Conservation (phyloP, 306 rosid species). For the Sicyos baderoa region DNA sequence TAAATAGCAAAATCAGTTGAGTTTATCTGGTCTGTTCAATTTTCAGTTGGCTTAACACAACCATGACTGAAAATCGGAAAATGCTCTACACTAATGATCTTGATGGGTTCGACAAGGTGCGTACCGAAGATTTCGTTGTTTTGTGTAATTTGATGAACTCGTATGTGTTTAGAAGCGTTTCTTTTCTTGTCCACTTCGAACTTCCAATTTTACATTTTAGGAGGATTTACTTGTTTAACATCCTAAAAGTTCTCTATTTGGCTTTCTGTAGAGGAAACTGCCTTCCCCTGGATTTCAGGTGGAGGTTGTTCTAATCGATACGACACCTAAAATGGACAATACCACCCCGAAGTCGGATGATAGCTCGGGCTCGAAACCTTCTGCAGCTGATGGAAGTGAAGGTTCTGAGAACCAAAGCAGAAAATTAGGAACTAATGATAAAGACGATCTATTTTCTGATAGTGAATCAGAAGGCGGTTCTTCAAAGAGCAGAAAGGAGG, state of each 20-base stretch:
- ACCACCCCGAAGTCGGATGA: constrained; percentile 45
- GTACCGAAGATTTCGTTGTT: not conserved
- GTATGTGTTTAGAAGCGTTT: not conserved
- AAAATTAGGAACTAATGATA: constrained; percentile 37
- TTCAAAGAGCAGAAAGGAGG: constrained; percentile 54
- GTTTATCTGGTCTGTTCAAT: not conserved
- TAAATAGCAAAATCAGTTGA: constrained; percentile 22
- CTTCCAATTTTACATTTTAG: not conserved
- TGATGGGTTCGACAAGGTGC: constrained; percentile 93
- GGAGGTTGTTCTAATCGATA: constrained; percentile 76
- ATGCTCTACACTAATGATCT: constrained; percentile 59
- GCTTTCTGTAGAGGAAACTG: constrained; percentile 63
- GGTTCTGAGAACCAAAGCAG: constrained; percentile 30
- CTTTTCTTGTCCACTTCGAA: not conserved
- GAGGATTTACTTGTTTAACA: not conserved
- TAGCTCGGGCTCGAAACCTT: constrained; percentile 47
- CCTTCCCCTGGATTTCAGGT: constrained; percentile 97
- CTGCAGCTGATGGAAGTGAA: constrained; percentile 33
- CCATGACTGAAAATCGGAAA: constrained; percentile 88
- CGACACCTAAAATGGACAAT: constrained; percentile 36
- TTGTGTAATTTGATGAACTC: not conserved
- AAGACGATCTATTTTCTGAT: constrained; percentile 89
- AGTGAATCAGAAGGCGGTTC: constrained; percentile 58
- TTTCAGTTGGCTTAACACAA: constrained; percentile 91
- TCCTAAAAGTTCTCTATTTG: not conserved